Evolutionary conservation across 176 grass and related monocot species (phyloP).

Genomic region (Cymbopogon citratus): DNA sequence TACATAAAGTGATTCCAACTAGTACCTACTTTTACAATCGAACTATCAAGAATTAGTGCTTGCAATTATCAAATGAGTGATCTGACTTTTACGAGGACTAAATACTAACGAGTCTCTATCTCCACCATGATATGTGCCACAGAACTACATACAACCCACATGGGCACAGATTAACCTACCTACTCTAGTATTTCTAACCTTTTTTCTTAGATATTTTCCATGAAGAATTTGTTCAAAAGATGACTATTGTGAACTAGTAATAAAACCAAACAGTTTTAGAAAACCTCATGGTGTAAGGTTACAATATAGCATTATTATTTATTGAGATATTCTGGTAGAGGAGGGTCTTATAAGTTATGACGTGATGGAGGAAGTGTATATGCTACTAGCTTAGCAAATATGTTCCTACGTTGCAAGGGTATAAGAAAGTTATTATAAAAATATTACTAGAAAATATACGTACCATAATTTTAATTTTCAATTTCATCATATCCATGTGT

Average conservation of each 20-base stretch:
- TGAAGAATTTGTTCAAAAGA: neutral
- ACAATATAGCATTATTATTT: neutral
- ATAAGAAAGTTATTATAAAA: too few relatives aligned
- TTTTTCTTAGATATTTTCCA: neutral
- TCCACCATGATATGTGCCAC: neutral
- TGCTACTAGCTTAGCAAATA: too few relatives aligned
- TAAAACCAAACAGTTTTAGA: neutral
- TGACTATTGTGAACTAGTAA: neutral
- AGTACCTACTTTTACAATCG: neutral
- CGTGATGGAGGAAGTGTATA: too few relatives aligned
- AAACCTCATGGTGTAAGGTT: neutral
- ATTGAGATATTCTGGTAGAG: neutral
- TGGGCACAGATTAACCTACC: neutral
- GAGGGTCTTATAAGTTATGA: neutral
- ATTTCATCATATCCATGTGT: too few relatives aligned
- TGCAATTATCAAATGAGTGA: neutral
- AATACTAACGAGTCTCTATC: neutral
- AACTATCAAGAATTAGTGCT: neutral
- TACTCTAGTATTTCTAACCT: neutral
- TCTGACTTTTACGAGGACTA: neutral
- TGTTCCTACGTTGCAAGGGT: too few relatives aligned
- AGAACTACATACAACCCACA: neutral
- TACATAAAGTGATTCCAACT: constrained; percentile 1
- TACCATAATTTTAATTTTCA: too few relatives aligned
- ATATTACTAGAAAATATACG: too few relatives aligned